Evolutionary conservation across 2,329 filamentous ascomycete genomes (phyloP).

Genomic region (Aspergillus hiratsukae): DNA sequence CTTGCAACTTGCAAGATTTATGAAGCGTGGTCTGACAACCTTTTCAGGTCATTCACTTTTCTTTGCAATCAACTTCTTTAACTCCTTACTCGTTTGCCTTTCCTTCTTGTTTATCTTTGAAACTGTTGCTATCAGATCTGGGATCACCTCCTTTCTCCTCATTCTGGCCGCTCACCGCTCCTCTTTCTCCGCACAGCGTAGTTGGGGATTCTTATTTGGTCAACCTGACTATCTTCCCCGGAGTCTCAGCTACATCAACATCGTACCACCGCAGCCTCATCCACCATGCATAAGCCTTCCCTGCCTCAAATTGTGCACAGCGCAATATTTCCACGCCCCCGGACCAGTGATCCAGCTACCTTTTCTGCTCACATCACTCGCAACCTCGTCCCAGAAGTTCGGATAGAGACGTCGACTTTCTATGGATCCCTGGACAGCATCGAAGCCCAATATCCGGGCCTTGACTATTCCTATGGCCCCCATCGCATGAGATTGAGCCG

Average conservation of each 20-base stretch:
- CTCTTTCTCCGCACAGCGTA: background rate
- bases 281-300: constrained; percentile 56
- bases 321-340: constrained; percentile 54
- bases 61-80: background rate
- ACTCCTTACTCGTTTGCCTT: background rate
- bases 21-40: background rate
- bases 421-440: constrained; percentile 61
- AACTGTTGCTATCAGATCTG: background rate
- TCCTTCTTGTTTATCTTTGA: background rate
- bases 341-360: constrained; percentile 53
- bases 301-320: constrained; percentile 57
- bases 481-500: constrained; percentile 60
- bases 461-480: constrained; percentile 59
- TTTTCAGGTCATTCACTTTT: background rate
- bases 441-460: constrained; percentile 62
- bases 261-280: constrained; percentile 1
- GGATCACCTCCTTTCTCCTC: background rate
- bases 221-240: background rate
- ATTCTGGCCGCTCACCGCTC: background rate
- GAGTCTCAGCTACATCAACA: background rate
- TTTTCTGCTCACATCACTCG: constrained; percentile 58
- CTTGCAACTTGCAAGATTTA: background rate
- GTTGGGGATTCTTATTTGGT: constrained; percentile 1
- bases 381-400: constrained; percentile 61
- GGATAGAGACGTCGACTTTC: constrained; percentile 60